phyloP scores from a whole-genome alignment of 2,329 filamentous ascomycete species.

The Trichoderma brevicompactum region DNA sequence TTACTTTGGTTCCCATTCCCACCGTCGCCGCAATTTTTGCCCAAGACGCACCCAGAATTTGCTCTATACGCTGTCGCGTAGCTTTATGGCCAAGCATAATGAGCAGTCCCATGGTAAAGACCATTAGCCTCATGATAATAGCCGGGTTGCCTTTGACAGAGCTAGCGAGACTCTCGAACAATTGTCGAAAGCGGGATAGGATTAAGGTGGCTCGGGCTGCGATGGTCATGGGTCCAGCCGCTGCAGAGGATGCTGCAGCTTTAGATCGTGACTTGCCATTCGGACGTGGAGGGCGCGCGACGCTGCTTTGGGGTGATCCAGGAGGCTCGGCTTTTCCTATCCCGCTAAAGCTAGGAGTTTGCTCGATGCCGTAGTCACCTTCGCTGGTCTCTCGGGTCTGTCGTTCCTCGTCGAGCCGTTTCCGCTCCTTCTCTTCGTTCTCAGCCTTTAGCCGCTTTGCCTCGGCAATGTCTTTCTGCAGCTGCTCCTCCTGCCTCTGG shows the following conservation, averaged over 20 bases:
- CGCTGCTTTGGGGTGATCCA: constrained; percentile 42
- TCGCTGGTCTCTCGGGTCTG: constrained; percentile 58
- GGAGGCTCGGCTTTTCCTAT: constrained; percentile 42
- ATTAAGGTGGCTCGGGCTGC: constrained; percentile 57
- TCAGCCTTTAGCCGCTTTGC: constrained; percentile 59
- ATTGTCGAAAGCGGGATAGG: constrained; percentile 54
- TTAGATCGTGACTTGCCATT: constrained; percentile 37
- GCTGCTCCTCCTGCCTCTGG: constrained; percentile 59
- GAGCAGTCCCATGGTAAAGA: constrained; percentile 79
- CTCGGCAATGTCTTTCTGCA: constrained; percentile 62
- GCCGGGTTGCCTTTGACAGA: constrained; percentile 62
- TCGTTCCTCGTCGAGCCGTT: constrained; percentile 59
- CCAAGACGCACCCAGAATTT: constrained; percentile 73
- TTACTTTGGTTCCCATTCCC: constrained; percentile 97
- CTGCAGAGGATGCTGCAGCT: constrained; percentile 39
- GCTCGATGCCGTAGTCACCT: constrained; percentile 71
- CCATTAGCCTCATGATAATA: constrained; percentile 64
- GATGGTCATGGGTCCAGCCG: constrained; percentile 43
- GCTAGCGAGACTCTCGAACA: constrained; percentile 56
- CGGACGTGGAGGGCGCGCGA: constrained; percentile 37
- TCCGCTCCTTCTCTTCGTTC: constrained; percentile 61
- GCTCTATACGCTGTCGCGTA: constrained; percentile 73
- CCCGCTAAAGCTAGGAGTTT: constrained; percentile 48
- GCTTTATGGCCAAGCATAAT: constrained; percentile 75
- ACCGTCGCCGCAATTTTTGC: constrained; percentile 81